Conservation (phyloP, 2,329 filamentous ascomycete genomes). For the Intubia oerlemansii region DNA sequence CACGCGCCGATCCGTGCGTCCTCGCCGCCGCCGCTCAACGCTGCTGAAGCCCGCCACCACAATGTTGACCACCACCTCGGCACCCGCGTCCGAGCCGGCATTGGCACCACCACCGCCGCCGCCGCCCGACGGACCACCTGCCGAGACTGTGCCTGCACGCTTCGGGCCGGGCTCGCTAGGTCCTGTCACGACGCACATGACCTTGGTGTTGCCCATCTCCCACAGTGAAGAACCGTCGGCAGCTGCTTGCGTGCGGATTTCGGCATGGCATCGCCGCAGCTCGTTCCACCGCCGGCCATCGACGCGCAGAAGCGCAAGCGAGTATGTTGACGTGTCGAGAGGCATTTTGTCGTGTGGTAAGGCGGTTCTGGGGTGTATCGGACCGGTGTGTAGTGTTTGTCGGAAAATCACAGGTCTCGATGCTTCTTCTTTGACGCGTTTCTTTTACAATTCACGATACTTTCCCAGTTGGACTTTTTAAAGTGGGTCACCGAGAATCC, state of each 20-base stretch:
- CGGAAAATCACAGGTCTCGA: too few relatives aligned
- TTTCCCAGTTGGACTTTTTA: too few relatives aligned
- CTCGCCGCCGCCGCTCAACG: conserved; percentile 61
- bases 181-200: conserved; percentile 80
- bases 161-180: conserved; percentile 44
- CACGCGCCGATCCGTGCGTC: conserved; percentile 61
- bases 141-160: conserved; percentile 9
- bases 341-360: too few relatives aligned
- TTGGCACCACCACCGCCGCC: conserved; percentile 7
- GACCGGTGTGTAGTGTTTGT: too few relatives aligned
- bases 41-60: conserved; percentile 74
- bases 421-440: too few relatives aligned
- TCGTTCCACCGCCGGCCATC: conserved; percentile 93
- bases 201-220: conserved; percentile 93
- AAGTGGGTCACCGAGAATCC: too few relatives aligned
- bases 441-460: too few relatives aligned
- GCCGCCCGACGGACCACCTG: too few relatives aligned
- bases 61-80: conserved; percentile 60
- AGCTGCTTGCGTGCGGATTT: conserved; percentile 79
- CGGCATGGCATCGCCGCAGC: conserved; percentile 66
- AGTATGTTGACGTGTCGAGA: conserved; percentile 84
- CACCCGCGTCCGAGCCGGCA: conserved; percentile 22
- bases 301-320: conserved; percentile 61
- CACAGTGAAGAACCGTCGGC: conserved; percentile 87
- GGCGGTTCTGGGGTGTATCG: too few relatives aligned